phyloP scores from a whole-genome alignment of 371 early-diverging fungal species.

The Lichtheimia hyalospora region DNA sequence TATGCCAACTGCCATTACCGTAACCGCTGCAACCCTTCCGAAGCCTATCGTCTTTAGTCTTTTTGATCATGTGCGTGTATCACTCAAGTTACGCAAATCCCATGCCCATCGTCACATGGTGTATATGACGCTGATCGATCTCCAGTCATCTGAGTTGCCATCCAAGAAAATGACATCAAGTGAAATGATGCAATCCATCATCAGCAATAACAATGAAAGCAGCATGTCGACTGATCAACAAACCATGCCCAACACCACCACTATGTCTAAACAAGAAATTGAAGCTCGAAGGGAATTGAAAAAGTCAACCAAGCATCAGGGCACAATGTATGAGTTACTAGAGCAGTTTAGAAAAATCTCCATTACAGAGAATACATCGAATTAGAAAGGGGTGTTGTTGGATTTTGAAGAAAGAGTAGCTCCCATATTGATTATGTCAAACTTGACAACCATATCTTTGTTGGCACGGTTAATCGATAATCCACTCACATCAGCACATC shows the following conservation, averaged over 20 bases:
- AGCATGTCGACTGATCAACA: background rate
- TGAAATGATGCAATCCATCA: constrained; percentile 16
- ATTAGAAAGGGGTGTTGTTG: too few species aligned
- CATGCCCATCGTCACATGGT: constrained; percentile 64
- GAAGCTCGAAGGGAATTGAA: constrained; percentile 15
- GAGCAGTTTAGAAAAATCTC: constrained; percentile 22
- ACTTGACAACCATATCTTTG: too few species aligned
- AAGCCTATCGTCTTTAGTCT: constrained; percentile 46
- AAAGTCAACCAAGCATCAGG: constrained; percentile 10
- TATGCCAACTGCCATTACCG: constrained; percentile 15
- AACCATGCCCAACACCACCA: background rate
- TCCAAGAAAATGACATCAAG: constrained; percentile 4
- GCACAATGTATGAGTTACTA: constrained; percentile 19
- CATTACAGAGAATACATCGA: background rate
- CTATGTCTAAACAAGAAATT: constrained; percentile 14
- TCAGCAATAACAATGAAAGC: background rate
- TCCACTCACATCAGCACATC: too few species aligned
- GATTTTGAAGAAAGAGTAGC: too few species aligned
- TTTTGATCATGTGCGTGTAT: constrained; percentile 63
- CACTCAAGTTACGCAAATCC: constrained; percentile 56
- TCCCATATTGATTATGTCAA: too few species aligned
- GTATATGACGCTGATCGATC: constrained; percentile 58
- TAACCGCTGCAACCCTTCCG: constrained; percentile 26
- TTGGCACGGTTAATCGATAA: too few species aligned
- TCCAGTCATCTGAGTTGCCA: constrained; percentile 20